A percentile compares a stretch with the other conserved stretches of the same genome.
Evolutionary conservation across 2,329 filamentous ascomycete species (phyloP).

Genomic region (Neonectria punicea): DNA sequence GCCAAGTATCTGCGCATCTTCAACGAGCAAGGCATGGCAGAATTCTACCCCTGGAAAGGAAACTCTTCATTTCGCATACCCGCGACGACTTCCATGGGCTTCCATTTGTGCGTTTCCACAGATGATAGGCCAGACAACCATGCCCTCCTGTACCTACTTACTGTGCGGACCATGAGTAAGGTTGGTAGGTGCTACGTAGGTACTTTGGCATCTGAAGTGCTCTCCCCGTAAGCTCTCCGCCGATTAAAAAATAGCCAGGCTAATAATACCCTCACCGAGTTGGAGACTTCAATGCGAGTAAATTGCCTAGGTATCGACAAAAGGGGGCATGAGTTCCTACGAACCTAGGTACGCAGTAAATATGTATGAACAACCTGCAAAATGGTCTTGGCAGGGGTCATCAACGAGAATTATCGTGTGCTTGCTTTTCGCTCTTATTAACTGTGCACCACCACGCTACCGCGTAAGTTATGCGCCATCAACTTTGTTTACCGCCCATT

Average conservation of each 20-base stretch:
- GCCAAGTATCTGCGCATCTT: slow-evolving; percentile 12
- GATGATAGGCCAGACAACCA: not conserved
- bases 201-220: not conserved
- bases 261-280: not conserved
- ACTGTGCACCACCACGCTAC: slow-evolving; percentile 3
- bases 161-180: not conserved
- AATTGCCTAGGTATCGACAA: slow-evolving; percentile 1
- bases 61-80: slow-evolving; percentile 20
- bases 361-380: not conserved
- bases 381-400: slow-evolving; percentile 1
- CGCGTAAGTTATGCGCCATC: not conserved
- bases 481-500: slow-evolving; percentile 21
- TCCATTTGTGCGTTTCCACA: not conserved
- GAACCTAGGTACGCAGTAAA: too few relatives aligned
- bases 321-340: slow-evolving; percentile 3
- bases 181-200: too few relatives aligned
- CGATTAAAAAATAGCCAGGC: not conserved
- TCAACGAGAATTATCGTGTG: not conserved
- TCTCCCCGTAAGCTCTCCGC: not conserved
- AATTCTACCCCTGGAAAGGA: slow-evolving; percentile 12
- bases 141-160: not conserved
- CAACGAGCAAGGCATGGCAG: slow-evolving; percentile 7
- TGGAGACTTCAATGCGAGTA: slow-evolving; percentile 9
- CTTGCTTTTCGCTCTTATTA: not conserved
- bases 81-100: not conserved